Evolutionary conservation across 148 eudicot species (phyloP).

Genomic region (Persicaria tinctoria): DNA sequence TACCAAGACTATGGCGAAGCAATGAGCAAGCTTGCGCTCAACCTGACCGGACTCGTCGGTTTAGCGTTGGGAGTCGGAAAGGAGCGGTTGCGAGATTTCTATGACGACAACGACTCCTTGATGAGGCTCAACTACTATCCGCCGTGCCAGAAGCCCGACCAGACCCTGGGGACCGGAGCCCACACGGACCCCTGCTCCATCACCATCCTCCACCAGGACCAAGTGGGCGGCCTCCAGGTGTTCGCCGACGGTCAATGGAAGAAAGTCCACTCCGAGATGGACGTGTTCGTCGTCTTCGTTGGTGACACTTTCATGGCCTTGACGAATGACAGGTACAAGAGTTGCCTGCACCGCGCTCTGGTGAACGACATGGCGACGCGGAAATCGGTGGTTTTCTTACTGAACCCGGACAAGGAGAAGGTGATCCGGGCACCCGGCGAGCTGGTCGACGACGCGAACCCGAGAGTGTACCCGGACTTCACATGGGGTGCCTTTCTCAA

Average conservation of each 20-base stretch:
- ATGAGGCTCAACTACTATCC: conserved; percentile 68
- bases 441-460: conserved; percentile 31
- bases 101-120: conserved; percentile 42
- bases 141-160: conserved; percentile 60
- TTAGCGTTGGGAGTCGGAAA: conserved; percentile 45
- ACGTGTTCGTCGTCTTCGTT: conserved; percentile 36
- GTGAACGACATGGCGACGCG: conserved; percentile 47
- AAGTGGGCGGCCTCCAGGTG: conserved; percentile 65
- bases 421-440: conserved; percentile 55
- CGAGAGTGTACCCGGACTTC: conserved; percentile 54
- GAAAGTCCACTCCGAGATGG: conserved; percentile 32
- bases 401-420: conserved; percentile 49
- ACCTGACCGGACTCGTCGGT: conserved; percentile 55
- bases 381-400: conserved; percentile 65
- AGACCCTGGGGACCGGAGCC: conserved; percentile 60
- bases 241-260: conserved; percentile 53
- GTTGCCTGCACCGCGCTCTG: conserved; percentile 72
- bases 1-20: conserved; percentile 63
- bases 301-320: conserved; percentile 80
- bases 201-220: conserved; percentile 71
- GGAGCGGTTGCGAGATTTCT: conserved; percentile 31
- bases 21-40: conserved; percentile 56
- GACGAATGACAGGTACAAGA: conserved; percentile 62
- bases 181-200: conserved; percentile 67
- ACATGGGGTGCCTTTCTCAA: conserved; percentile 57